Evolutionary conservation across 352 stramenopile species (phyloP).

Genomic region (Phytophthora brassicae): DNA sequence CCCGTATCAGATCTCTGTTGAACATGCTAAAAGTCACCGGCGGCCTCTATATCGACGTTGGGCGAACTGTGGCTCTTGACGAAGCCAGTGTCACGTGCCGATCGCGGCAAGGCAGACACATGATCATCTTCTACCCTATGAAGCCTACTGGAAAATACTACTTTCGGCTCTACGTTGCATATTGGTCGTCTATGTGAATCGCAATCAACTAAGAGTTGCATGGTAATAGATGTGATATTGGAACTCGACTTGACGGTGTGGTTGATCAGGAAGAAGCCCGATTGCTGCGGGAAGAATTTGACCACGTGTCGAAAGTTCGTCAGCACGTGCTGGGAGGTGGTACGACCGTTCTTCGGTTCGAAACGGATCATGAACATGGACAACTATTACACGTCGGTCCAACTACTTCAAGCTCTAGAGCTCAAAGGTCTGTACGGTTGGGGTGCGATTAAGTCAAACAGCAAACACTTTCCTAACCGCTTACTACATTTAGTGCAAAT

Average conservation of each 20-base stretch:
- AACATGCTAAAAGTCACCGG: background rate
- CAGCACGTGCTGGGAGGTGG: conserved; percentile 30
- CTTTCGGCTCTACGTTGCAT: conserved; percentile 2
- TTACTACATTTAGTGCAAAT: background rate
- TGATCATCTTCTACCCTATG: background rate
- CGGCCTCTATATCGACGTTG: background rate
- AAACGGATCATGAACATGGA: conserved; percentile 36
- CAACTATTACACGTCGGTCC: conserved; percentile 28
- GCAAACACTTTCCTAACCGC: conserved; percentile 26
- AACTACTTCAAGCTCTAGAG: conserved; percentile 21
- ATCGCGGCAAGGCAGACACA: conserved; percentile 1
- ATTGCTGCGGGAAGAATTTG: background rate
- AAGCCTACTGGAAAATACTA: conserved; percentile 11
- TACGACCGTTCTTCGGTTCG: conserved; percentile 14
- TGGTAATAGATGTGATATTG: conserved; percentile 15
- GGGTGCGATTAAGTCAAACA: conserved; percentile 23
- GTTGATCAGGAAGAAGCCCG: background rate
- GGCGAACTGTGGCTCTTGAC: background rate
- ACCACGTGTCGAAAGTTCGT: conserved; percentile 8
- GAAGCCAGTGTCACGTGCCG: conserved; percentile 1
- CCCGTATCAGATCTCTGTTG: background rate
- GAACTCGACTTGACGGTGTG: conserved; percentile 17
- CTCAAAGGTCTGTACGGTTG: conserved; percentile 23
- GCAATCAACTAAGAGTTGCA: conserved; percentile 23
- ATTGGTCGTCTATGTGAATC: background rate